Conservation (phyloP, 2,329 filamentous ascomycete species). For the Apiospora arundinis region DNA sequence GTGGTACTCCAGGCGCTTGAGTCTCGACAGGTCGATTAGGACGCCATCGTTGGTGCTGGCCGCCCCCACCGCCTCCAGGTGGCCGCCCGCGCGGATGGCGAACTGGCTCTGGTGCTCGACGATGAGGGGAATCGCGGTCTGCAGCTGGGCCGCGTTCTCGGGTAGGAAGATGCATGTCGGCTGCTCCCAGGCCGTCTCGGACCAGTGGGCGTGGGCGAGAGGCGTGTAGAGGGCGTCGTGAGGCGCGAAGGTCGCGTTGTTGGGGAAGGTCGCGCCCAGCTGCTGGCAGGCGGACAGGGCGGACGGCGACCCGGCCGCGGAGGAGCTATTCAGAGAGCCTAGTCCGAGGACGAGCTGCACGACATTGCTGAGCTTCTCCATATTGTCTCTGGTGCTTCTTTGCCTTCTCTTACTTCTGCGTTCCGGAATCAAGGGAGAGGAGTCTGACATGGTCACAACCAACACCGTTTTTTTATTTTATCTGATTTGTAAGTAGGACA, state of each 20-base stretch:
- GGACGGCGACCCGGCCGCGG: background rate
- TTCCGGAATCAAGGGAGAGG: no score
- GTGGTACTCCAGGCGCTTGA: slow-evolving; percentile 33
- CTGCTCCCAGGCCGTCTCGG: background rate
- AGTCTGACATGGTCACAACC: no score
- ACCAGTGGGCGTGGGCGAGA: background rate
- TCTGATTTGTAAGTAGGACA: no score
- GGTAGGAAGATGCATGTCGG: slow-evolving; percentile 32
- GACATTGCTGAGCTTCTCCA: background rate
- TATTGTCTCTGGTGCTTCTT: background rate
- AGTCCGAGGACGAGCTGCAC: background rate
- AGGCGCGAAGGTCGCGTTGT: background rate
- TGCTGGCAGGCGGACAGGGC: background rate
- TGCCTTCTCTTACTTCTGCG: no score
- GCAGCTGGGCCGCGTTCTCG: slow-evolving; percentile 28
- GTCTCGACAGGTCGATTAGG: slow-evolving; percentile 32
- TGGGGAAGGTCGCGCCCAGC: background rate
- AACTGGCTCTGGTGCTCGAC: slow-evolving; percentile 29
- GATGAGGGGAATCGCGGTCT: slow-evolving; percentile 29
- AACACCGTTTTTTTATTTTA: no score
- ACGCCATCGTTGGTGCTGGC: slow-evolving; percentile 35
- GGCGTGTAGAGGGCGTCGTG: background rate
- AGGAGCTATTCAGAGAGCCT: background rate
- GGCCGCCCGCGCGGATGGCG: slow-evolving; percentile 35
- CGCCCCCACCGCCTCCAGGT: slow-evolving; percentile 31